A percentile compares a stretch with the other conserved stretches of the same genome.
Conservation (phyloP, 768 basidiomycete species). For the Rhodotorula sphaerocarpa region DNA sequence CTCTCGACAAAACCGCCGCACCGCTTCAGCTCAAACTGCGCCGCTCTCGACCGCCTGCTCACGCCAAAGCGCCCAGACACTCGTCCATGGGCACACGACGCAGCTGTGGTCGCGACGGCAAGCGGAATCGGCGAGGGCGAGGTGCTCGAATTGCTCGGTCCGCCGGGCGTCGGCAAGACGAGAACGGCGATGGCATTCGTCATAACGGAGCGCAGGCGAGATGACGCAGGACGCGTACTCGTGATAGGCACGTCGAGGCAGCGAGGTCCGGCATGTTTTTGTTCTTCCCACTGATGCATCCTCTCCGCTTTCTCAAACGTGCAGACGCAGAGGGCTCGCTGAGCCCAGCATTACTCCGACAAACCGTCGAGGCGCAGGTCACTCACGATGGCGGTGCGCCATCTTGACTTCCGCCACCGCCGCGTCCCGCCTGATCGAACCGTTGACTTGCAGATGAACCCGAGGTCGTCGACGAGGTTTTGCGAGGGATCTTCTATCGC, state of each 20-base stretch:
- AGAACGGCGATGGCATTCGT: constrained; percentile 14
- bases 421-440: background rate
- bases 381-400: constrained; percentile 11
- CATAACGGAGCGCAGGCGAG: constrained; percentile 7
- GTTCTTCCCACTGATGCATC: background rate
- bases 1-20: background rate
- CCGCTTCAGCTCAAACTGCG: constrained; percentile 18
- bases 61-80: background rate
- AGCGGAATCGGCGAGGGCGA: constrained; percentile 7
- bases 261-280: too few species aligned
- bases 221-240: constrained; percentile 8
- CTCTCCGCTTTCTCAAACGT: too few species aligned
- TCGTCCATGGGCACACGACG: fast-evolving
- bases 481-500: constrained; percentile 9
- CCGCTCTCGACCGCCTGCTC: constrained; percentile 16
- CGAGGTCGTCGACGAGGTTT: background rate
- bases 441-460: background rate
- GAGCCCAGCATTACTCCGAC: constrained; percentile 6
- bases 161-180: constrained; percentile 24
- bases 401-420: background rate
- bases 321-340: constrained; percentile 16
- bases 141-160: constrained; percentile 23
- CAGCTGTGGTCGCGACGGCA: background rate
- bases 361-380: background rate
- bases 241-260: constrained; percentile 2